Evolutionary conservation across 768 basidiomycete genomes (phyloP).

Genomic region (Imleria badia): DNA sequence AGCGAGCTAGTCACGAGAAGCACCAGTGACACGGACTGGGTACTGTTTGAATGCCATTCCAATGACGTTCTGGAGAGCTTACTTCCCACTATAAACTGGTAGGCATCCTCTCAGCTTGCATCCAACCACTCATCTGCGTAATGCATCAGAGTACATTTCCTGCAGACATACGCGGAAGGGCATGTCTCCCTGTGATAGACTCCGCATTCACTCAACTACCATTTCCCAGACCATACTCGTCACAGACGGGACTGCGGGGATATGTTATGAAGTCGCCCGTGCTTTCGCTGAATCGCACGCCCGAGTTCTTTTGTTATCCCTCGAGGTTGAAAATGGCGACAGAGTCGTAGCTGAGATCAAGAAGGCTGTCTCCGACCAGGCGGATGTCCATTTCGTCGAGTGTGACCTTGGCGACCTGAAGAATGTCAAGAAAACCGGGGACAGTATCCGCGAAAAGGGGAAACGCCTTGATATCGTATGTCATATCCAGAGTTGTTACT

Average conservation of each 20-base stretch:
- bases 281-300: no score
- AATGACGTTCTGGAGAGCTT: no score
- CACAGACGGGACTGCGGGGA: not conserved
- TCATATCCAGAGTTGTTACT: not conserved
- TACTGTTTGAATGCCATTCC: not conserved
- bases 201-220: not conserved
- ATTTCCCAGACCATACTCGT: not conserved
- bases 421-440: not conserved
- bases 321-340: not conserved
- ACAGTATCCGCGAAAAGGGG: not conserved
- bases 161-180: not conserved
- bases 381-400: not conserved
- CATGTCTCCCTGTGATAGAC: not conserved
- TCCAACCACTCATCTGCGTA: not conserved
- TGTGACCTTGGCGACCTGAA: no score
- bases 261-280: constrained; percentile 2
- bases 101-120: not conserved
- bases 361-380: not conserved
- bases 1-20: not conserved
- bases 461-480: not conserved
- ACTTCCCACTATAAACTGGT: no score
- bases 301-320: no score
- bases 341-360: constrained; percentile 1
- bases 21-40: no score
- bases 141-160: not conserved